Evolutionary conservation across 2,329 filamentous ascomycete genomes (phyloP).

Genomic region (Beauveria bassiana): DNA sequence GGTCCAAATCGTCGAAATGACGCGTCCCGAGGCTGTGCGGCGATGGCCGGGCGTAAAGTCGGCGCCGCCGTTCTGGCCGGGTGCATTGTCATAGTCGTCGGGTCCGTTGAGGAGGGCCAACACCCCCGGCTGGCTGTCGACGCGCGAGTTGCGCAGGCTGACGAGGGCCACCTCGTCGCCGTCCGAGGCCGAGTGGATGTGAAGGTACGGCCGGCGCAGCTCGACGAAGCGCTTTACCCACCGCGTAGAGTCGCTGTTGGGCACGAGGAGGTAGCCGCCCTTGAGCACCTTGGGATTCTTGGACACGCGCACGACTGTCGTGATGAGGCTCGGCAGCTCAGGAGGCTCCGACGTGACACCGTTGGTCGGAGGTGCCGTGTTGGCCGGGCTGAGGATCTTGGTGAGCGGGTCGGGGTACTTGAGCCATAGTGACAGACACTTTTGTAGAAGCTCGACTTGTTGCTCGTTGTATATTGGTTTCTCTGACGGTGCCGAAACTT

Average conservation of each 20-base stretch:
- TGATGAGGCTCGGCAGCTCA: slow-evolving; percentile 57
- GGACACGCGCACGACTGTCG: slow-evolving; percentile 66
- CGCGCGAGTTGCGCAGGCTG: slow-evolving; percentile 79
- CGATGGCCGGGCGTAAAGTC: slow-evolving; percentile 40
- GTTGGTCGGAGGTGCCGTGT: slow-evolving; percentile 62
- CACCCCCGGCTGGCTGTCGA: slow-evolving; percentile 87
- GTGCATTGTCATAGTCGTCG: slow-evolving; percentile 29
- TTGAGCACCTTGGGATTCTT: slow-evolving; percentile 80
- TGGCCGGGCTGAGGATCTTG: slow-evolving; percentile 49
- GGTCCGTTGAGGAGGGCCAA: slow-evolving; percentile 61
- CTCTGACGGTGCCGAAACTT: slow-evolving; percentile 13
- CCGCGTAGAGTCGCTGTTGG: slow-evolving; percentile 69
- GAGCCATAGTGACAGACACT: slow-evolving; percentile 58
- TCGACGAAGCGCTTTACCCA: slow-evolving; percentile 95
- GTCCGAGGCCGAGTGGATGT: slow-evolving; percentile 76
- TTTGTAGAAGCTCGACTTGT: slow-evolving; percentile 41
- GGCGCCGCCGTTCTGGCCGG: slow-evolving; percentile 24
- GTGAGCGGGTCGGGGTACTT: slow-evolving; percentile 49
- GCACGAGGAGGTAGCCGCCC: slow-evolving; percentile 79
- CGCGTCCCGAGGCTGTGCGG: slow-evolving; percentile 41
- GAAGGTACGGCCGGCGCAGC: slow-evolving; percentile 81
- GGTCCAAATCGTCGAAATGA: slow-evolving; percentile 50
- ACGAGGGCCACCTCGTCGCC: slow-evolving; percentile 88
- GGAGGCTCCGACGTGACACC: slow-evolving; percentile 44
- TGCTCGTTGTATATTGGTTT: slow-evolving; percentile 37